Base-by-base conservation (phyloP, 202 grass and related monocot species). In the Miscanthus sacchariflorus region DNA sequence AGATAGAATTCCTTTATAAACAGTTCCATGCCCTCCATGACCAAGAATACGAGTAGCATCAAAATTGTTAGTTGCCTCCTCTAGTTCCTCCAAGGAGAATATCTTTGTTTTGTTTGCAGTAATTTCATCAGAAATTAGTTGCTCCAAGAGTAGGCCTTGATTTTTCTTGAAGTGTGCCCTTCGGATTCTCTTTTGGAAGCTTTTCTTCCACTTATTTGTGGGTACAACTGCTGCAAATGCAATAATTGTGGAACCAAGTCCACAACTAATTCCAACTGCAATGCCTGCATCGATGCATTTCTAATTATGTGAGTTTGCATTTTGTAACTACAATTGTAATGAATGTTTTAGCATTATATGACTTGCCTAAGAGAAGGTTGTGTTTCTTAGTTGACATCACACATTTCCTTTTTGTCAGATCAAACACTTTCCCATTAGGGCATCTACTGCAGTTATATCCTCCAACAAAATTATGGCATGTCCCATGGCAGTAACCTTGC, bases 101-200 rank as follows among this genome's bases (percentile, higher is more conserved):
- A 35, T 35, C 33, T 35, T 35, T 35, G 33, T 3, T 35, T 35
- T 35, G 1, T 3, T 35, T 35, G 33, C 2, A 35, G 33, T 3
- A 35, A 79, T 70, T 63, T 86, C 61, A 10, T 88, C 85, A 4
- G 66, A 84, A 0, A 90, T 81, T 1, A 84, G 18, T 70, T 92
- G 83, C 30, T 90, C 21, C 40, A 90, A 10, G 0, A 91, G 42
- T 2, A 83, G 21, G 0, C 89, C 92, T 17, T 87, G 72, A 35
- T 35, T 35, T 2, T 35, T 35, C 2, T 35, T 35, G 2, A 35
- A 35, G 1, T 35, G 4, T 35, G 33, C 33, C 2, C 33, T 2
- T 35, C 33, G 33, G 33, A 35, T 35, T 35, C 33, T 35, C 1
- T 3, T 2, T 35, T 35, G 33, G 33, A 35, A 2, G 33, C 33